phyloP scores from a whole-genome alignment of 345 rosid species.

The Lagerstroemia speciosa region DNA sequence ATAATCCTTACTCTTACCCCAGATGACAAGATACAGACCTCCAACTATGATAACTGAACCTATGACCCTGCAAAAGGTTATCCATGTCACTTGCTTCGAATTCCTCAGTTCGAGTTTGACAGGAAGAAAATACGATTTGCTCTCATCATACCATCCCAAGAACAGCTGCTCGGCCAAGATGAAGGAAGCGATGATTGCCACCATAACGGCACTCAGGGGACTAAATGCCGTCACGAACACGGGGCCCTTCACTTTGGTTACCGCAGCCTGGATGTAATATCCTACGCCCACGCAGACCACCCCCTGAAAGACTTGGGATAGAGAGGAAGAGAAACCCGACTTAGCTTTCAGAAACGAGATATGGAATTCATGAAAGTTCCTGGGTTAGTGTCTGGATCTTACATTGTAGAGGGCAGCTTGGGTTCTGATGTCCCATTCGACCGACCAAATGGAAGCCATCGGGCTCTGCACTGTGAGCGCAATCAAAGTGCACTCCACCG shows the following conservation, averaged over 20 bases:
- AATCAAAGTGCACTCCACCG: slow-evolving; percentile 46
- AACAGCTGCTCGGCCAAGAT: slow-evolving; percentile 11
- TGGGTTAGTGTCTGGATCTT: slow-evolving; percentile 15
- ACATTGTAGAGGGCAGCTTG: slow-evolving; percentile 61
- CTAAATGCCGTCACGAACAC: slow-evolving; percentile 14
- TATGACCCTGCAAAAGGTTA: slow-evolving; percentile 36
- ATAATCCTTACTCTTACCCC: slow-evolving; percentile 78
- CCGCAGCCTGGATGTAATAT: slow-evolving; percentile 15
- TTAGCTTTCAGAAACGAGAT: background rate
- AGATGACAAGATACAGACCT: slow-evolving; percentile 68
- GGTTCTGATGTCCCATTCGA: slow-evolving; percentile 44
- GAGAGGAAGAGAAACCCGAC: background rate
- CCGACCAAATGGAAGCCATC: slow-evolving; percentile 44
- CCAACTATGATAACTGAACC: slow-evolving; percentile 62
- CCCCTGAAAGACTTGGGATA: slow-evolving; percentile 7
- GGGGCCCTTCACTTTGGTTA: slow-evolving; percentile 11
- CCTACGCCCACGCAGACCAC: slow-evolving; percentile 12
- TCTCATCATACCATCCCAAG: slow-evolving; percentile 10
- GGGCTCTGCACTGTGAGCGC: slow-evolving; percentile 45
- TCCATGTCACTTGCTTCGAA: background rate
- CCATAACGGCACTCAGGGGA: slow-evolving; percentile 15
- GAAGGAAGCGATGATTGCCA: slow-evolving; percentile 11
- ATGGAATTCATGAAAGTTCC: background rate
- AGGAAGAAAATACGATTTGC: background rate
- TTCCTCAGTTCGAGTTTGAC: background rate